phyloP scores from a whole-genome alignment of 495 filamentous ascomycete genomes.

The Penicillium ochrochloron region DNA sequence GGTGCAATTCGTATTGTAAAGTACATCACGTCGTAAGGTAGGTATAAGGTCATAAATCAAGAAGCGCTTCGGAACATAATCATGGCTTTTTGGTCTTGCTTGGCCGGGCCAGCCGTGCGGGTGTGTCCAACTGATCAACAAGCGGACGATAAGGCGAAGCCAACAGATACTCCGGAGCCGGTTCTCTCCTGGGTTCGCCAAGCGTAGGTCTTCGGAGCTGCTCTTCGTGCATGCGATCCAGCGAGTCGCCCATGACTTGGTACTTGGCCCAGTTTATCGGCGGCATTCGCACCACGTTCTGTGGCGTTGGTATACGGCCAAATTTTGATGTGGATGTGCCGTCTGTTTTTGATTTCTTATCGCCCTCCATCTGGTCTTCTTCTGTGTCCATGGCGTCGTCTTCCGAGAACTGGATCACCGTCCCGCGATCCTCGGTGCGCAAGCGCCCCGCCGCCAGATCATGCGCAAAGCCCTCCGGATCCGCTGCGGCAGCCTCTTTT shows the following conservation, averaged over 20 bases:
- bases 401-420: constrained; percentile 46
- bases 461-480: constrained; percentile 70
- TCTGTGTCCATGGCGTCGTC: constrained; percentile 41
- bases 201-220: constrained; percentile 66
- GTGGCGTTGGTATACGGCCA: constrained; percentile 69
- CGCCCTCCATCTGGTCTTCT: constrained; percentile 39
- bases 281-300: constrained; percentile 82
- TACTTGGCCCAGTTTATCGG: constrained; percentile 93
- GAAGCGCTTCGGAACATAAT: constrained; percentile 8
- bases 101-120: constrained; percentile 35
- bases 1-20: constrained; percentile 20
- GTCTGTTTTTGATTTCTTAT: constrained; percentile 23
- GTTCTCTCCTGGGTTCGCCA: constrained; percentile 55
- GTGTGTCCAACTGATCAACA: constrained; percentile 65
- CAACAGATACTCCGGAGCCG: constrained; percentile 56
- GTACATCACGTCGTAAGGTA: constrained; percentile 29
- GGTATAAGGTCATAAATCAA: constrained; percentile 6
- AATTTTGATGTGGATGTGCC: constrained; percentile 42
- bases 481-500: constrained; percentile 64
- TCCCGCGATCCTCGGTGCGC: constrained; percentile 42
- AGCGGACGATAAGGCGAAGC: constrained; percentile 78
- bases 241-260: constrained; percentile 74
- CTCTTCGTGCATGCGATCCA: constrained; percentile 84
- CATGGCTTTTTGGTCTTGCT: constrained; percentile 44
- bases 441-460: constrained; percentile 63